Base-by-base conservation (phyloP, 768 basidiomycete species). In the Tephrocybe sp. region DNA sequence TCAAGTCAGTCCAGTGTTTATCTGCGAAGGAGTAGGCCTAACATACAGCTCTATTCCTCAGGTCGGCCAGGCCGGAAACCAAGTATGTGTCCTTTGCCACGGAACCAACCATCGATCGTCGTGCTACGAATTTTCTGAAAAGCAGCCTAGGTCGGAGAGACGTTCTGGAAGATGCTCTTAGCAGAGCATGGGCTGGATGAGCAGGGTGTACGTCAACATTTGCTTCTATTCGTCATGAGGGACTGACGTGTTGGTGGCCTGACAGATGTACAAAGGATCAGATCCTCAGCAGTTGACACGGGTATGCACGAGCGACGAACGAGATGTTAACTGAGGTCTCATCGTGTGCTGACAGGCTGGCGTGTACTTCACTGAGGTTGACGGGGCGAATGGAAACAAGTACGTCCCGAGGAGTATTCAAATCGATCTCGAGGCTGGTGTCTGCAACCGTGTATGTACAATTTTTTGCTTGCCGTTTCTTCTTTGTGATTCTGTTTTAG, bases 321-420 rank as follows among this genome's bases (percentile, higher is more conserved):
- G n/a, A n/a, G n/a, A n/a, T n/a, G n/a, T n/a, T 38, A 12, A 15
- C 42, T n/a, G 26, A 13, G 21, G 25, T 18, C 16, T 47, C 22
- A 21, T 12, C 25, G 1, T 22, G 13, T 9, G 32, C 2, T 42
- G 31, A 9, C 49, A 91, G 89, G 83, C 84, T 51, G 84, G 83
- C 19, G 89, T 92, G 5, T 95, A 92, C 69, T 93, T 95, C 63
- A 79, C 76, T 9, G 87, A 91, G 64, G 74, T 92, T 9, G 75
- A 82, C 1, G 65, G 67, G 6, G 72, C 69, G 16, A 70, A 70
- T 2, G 64, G 66, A 11, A 70, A 78, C 48, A 92, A 91, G 70
- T 95, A 89, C 57, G 90, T 98, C 6, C 95, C 95, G 9, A 80
- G 95, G 28, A 89, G 89, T 52, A 80, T 97, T 4, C 92, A 93